Conservation (phyloP, 2,329 filamentous ascomycete genomes). For the Aspergillus arachidicola region DNA sequence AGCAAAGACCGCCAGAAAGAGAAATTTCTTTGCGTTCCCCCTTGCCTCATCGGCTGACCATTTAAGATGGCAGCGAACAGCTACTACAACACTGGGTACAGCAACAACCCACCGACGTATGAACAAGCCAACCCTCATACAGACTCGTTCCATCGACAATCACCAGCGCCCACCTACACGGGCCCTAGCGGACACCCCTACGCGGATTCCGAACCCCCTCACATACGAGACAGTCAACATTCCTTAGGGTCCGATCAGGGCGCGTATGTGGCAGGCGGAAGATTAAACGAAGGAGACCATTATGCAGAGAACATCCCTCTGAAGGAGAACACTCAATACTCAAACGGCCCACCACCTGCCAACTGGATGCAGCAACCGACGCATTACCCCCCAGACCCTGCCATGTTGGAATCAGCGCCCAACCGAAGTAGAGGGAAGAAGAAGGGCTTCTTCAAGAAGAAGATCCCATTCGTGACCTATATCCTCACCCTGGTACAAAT, state of each 20-base stretch:
- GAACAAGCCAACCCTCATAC: constrained; percentile 38
- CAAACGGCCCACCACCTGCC: constrained; percentile 32
- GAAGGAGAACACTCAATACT: constrained; percentile 39
- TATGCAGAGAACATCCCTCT: constrained; percentile 48
- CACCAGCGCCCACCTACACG: constrained; percentile 25
- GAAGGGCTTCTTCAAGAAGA: constrained; percentile 59
- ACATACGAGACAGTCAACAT: constrained; percentile 41
- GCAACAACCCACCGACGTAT: constrained; percentile 34
- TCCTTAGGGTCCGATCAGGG: constrained; percentile 38
- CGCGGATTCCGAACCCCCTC: constrained; percentile 44
- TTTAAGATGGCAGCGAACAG: constrained; percentile 64
- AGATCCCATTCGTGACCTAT: constrained; percentile 80
- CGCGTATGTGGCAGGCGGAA: constrained; percentile 34
- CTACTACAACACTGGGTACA: constrained; percentile 60
- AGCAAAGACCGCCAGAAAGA: background rate
- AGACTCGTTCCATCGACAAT: constrained; percentile 40
- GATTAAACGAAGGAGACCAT: constrained; percentile 35
- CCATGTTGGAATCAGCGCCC: constrained; percentile 37
- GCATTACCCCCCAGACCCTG: constrained; percentile 54
- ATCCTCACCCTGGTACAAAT: constrained; percentile 75
- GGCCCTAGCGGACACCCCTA: constrained; percentile 36
- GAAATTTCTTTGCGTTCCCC: background rate
- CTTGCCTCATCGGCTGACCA: constrained; percentile 8
- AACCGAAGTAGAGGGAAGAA: constrained; percentile 37
- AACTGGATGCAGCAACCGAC: constrained; percentile 49